These are phyloP conservation scores for Brettanomyces anomalus DNA, from an alignment of 805 yeast genomes.

Conservation along the genomic window DNA sequence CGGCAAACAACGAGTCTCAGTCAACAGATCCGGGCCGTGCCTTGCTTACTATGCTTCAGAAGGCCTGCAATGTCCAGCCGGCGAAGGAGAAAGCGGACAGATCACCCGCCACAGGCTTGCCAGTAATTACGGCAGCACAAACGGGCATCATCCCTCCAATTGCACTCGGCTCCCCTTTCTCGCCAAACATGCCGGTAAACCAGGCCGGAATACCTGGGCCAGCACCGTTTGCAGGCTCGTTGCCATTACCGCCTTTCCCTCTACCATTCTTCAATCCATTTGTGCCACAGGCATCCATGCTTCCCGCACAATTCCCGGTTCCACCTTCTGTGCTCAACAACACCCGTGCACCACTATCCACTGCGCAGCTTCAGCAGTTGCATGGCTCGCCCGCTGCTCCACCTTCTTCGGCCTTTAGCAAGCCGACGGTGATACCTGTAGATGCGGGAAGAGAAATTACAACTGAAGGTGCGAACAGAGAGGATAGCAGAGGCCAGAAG, in stretches of 20 bases:
- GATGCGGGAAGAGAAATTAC: neutral
- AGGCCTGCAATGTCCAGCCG: slow-evolving; percentile 11
- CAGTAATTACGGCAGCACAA: too few relatives aligned
- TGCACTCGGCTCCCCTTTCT: too few relatives aligned
- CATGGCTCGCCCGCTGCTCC: neutral
- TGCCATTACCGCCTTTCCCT: slow-evolving; percentile 15
- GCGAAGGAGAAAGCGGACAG: too few relatives aligned
- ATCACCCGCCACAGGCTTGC: too few relatives aligned
- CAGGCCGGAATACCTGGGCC: slow-evolving; percentile 4
- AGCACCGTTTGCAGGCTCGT: slow-evolving; percentile 7
- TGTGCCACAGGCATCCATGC: slow-evolving; percentile 7
- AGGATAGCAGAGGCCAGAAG: neutral
- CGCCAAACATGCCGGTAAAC: slow-evolving; percentile 3
- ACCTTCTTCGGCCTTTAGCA: neutral
- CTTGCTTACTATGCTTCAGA: slow-evolving; percentile 51
- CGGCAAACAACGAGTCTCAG: neutral
- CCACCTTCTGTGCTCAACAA: slow-evolving; percentile 3
- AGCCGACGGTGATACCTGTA: neutral
- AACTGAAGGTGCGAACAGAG: too few relatives aligned
- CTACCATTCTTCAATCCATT: slow-evolving; percentile 21
- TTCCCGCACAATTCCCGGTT: slow-evolving; percentile 8
- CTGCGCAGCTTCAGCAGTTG: too few relatives aligned
- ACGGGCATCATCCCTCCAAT: too few relatives aligned
- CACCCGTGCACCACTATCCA: neutral
- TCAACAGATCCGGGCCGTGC: slow-evolving; percentile 74